phyloP scores from a whole-genome alignment of 2,329 filamentous ascomycete genomes.

The Fusarium sp. region DNA sequence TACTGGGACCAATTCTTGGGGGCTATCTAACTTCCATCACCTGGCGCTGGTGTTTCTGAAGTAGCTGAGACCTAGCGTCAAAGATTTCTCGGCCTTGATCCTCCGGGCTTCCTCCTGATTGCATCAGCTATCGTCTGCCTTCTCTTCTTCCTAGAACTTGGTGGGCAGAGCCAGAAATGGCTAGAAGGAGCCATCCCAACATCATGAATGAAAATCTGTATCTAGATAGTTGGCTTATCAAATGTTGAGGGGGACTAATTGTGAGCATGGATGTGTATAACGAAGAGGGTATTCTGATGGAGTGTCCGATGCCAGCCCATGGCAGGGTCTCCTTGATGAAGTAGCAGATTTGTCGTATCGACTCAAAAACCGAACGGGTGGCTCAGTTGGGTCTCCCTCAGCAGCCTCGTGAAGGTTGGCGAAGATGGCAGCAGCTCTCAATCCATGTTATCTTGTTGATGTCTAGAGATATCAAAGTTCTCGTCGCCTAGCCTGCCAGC shows the following conservation, averaged over 20 bases:
- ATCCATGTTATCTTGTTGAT: no score
- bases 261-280: no score
- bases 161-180: constrained; percentile 10
- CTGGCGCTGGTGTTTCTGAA: constrained; percentile 33
- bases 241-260: no score
- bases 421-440: no score
- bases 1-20: constrained; percentile 20
- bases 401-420: constrained; percentile 48
- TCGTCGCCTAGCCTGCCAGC: no score
- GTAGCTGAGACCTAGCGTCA: constrained; percentile 12
- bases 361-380: constrained; percentile 53
- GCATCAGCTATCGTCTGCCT: constrained; percentile 15
- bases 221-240: neutral
- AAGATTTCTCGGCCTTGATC: constrained; percentile 18
- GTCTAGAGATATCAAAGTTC: no score
- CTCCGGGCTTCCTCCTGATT: constrained; percentile 7
- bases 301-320: constrained; percentile 54
- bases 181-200: neutral
- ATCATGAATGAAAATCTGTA: neutral
- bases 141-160: constrained; percentile 20
- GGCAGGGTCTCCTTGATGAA: constrained; percentile 57
- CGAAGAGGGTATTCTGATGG: no score
- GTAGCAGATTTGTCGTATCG: constrained; percentile 60
- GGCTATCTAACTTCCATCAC: constrained; percentile 18
- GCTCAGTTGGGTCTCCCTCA: constrained; percentile 44